Conservation (phyloP, 768 basidiomycete species). For the Porphyrellus cyaneotinctus region DNA sequence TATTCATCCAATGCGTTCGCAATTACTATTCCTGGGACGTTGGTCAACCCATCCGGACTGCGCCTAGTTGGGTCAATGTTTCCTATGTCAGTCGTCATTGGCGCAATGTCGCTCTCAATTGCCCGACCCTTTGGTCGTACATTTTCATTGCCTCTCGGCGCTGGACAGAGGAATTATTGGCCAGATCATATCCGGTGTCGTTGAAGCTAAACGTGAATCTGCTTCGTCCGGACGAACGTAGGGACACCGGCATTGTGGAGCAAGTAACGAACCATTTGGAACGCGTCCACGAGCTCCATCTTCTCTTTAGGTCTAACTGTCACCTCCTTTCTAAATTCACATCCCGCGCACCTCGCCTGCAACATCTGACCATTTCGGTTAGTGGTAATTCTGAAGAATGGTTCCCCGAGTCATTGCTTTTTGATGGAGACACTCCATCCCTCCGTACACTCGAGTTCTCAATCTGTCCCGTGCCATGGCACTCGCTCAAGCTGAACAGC, state of each 20-base stretch:
- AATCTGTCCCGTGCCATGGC: no score
- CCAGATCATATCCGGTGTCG: slow-evolving; percentile 40
- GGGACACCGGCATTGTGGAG: neutral
- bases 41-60: neutral
- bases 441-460: no score
- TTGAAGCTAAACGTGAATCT: neutral
- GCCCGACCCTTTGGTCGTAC: slow-evolving; percentile 37
- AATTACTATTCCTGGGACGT: no score
- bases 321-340: neutral
- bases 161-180: slow-evolving; percentile 41
- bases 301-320: neutral
- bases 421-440: no score
- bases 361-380: neutral
- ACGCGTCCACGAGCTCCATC: neutral
- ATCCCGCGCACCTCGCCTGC: neutral
- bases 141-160: slow-evolving; percentile 28
- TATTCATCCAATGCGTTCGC: no score
- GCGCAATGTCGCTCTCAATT: slow-evolving; percentile 41
- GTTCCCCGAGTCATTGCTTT: no score
- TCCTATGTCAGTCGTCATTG: slow-evolving; percentile 30
- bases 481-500: no score
- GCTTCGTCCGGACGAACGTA: neutral
- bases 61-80: slow-evolving; percentile 7
- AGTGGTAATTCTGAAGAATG: no score
- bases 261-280: neutral